Base-by-base conservation (phyloP, 345 rosid species). In the Brassica nigra region DNA sequence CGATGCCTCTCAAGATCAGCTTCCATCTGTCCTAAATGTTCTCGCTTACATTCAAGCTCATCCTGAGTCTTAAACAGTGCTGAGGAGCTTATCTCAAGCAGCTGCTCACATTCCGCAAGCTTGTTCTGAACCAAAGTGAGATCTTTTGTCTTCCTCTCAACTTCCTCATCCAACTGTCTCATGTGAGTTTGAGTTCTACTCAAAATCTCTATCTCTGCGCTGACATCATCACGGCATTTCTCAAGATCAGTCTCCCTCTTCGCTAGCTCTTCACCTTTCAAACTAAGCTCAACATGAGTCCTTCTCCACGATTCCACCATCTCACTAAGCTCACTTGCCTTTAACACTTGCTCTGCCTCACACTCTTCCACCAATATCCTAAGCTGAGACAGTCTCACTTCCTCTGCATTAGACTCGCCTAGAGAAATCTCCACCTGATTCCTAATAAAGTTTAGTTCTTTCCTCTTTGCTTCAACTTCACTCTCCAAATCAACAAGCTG, bases 161-260 rank as follows among this genome's bases (percentile, higher is more conserved):
- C 11, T 39, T 78, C 81, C 34, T 37, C 81, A 8, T 78, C 66
- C 39, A 63, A 10, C 9, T 34, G 59, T 15, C 76, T 64, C 29
- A 65, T 71, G n/a, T 11, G 31, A 77, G 9, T 52, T n/a, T 70
- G 16, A 49, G 5, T 49, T 37, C 14, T 70, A 31, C 9, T 16
- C 65, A 77, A 11, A 27, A 8, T 4, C 70, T 62, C 70, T 55
- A 20, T 65, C 52, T 55, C 76, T 7, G 33, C 71, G 7, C 29
- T 64, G 0, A 54, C 34, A 71, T 64, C 81, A 78, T 2, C 64
- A 7, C 70, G 42, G 71, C 11, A 10, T n/a, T 54, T 70, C 66
- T 27, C 23, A 34, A 77, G 71, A 63, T 70, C 66, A 52, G 3
- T n/a, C 30, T 52, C 42, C n/a, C 54, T 16, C 10, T 47, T 15